phyloP scores from a whole-genome alignment of 352 stramenopile species.

The Pythium myriotylum region DNA sequence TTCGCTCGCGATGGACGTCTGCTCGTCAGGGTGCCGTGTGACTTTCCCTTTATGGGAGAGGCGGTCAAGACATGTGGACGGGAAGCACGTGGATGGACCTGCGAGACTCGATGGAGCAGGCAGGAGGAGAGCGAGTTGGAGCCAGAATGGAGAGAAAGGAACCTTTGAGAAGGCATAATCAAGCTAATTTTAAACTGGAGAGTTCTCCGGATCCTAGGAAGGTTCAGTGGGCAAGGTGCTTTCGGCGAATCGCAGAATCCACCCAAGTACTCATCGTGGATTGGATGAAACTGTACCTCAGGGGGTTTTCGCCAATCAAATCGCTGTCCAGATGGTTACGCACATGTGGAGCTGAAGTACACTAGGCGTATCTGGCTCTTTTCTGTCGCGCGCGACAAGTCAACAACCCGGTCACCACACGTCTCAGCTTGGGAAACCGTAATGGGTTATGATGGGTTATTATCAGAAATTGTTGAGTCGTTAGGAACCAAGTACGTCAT shows the following conservation, averaged over 20 bases:
- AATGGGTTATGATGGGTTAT: background rate
- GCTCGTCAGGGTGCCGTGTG: no score
- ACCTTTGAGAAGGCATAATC: constrained; percentile 11
- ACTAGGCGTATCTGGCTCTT: no score
- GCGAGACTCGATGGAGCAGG: background rate
- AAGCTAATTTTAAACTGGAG: constrained; percentile 21
- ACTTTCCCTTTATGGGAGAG: background rate
- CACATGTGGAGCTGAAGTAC: background rate
- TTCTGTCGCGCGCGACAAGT: background rate
- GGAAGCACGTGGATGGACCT: constrained; percentile 22
- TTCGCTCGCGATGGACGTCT: constrained; percentile 1
- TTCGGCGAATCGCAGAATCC: constrained; percentile 18
- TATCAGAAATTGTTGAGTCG: background rate
- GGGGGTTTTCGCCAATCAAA: constrained; percentile 12
- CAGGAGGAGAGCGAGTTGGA: background rate
- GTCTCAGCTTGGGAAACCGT: background rate
- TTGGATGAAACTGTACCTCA: background rate
- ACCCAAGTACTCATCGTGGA: constrained; percentile 12
- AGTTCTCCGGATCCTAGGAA: background rate
- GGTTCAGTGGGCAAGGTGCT: constrained; percentile 6
- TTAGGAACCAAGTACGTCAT: background rate
- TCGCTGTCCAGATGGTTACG: constrained; percentile 5
- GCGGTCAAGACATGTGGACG: constrained; percentile 11
- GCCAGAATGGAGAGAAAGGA: background rate
- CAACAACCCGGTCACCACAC: background rate